Evolutionary conservation across 495 filamentous ascomycete genomes (phyloP), one percentile per base, ranked within the genome.

Genomic region (Glonium stellatum): DNA sequence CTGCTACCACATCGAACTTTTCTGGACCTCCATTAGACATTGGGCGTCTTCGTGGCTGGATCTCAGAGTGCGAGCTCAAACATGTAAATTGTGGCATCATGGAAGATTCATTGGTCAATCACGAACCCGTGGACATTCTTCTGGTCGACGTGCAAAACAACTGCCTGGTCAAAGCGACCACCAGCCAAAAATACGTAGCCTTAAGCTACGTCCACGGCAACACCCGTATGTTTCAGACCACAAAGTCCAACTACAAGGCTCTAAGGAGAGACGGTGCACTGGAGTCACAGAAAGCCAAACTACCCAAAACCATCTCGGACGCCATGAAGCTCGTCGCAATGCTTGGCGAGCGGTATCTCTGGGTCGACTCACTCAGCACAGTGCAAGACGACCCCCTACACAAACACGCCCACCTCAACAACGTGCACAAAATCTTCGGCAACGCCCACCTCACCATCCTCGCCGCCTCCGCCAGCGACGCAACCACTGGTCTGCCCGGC

Each of bases 61-160:
- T 55, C 4, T 21, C 25, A 8, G 53, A 55, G 1, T 55, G 53
- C 21, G 53, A 55, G 34, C 12, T 21, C 8, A 55, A 37, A 21
- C 53, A 55, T 35, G 53, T 55, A n/a, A 55, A 34, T 18, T 55
- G 53, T 22, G 34, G 25, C 4, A 34, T 55, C 34, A 6, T 55
- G 25, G 36, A 55, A 18, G 53, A 55, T 10, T 55, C 31, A 9
- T 21, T 39, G 15, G 12, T 5, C 18, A 36, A 25, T 22, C 46
- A 31, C 19, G 55, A 57, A 6, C 35, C 37, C n/a, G 12, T 57
- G 37, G 55, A 57, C 18, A 46, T 59, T 27, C 15, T 31, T 11
- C 56, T 59, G 10, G 34, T 59, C 19, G 56, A 59, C 46, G 56
- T 59, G 19, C n/a, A 36, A 21, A 59, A 59, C 42, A 51, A 59